Base-by-base conservation (phyloP, 306 rosid species). In the Sicyos edulis region DNA sequence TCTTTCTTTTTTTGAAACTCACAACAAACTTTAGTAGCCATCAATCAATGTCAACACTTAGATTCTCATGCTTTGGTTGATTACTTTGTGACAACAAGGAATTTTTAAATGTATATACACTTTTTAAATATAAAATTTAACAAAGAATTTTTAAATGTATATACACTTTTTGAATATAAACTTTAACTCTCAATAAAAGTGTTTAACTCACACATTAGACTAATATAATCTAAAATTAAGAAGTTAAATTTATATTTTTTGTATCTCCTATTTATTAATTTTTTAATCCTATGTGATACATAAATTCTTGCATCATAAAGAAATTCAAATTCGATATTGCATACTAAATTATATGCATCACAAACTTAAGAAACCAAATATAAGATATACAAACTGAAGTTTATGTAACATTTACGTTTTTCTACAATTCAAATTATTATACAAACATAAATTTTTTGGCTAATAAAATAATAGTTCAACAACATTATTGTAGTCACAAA, bases 31-130 rank as follows among this genome's bases (percentile, higher is more conserved):
- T 26, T 26, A 26, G 29, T 26, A n/a, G 15, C 24, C 50, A 62
- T 62, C 69, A 37, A 62, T 62, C 69, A 62, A 62, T 34, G 69
- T 62, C 69, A 62, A 62, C 69, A 62, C 51, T 4, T 37, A 15
- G 50, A 62, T 62, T 62, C 69, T 37, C 40, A 60, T 26, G 29
- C 29, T 26, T 26, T 26, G 29, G 29, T 26, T 26, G 29, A 26
- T 26, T 26, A 26, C 29, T 26, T 26, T 26, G 3, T 26, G 29
- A 26, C 29, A 26, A 26, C 29, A 26, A 26, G 1, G 29, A 26
- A 26, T 26, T 26, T 26, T 26, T 26, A 26, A 26, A 26, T 26
- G 29, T 26, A 26, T 26, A 26, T 62, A 19, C 69, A 42, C 10
- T 7, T 42, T 9, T 62, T 26, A 3, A 15, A 62, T 62, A 62